Conservation (phyloP, 2,329 filamentous ascomycete genomes). For the Talaromyces verruculosus region DNA sequence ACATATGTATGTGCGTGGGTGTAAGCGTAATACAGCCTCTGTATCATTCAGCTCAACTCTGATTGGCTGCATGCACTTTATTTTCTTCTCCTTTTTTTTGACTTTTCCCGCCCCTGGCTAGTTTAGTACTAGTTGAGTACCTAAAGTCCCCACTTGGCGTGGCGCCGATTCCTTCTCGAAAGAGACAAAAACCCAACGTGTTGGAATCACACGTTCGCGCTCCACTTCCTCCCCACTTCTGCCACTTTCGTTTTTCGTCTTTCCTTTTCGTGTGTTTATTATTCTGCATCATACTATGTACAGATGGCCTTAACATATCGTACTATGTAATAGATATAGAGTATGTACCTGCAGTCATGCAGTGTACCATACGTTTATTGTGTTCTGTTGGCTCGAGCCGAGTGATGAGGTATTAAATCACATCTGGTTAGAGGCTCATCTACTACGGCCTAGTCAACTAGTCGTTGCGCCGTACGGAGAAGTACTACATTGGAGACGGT, state of each 20-base stretch:
- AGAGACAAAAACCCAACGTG: conserved; percentile 16
- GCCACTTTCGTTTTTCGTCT: background rate
- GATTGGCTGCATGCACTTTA: background rate
- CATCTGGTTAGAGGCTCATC: conserved; percentile 1
- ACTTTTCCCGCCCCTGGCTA: conserved; percentile 4
- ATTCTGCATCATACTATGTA: background rate
- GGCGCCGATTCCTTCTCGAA: conserved; percentile 14
- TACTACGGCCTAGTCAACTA: background rate
- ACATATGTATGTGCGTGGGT: background rate
- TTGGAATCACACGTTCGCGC: conserved; percentile 21
- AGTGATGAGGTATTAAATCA: background rate
- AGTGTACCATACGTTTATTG: background rate
- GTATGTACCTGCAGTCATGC: background rate
- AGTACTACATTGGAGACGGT: background rate
- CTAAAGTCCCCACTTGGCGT: conserved; percentile 3
- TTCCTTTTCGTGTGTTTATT: background rate
- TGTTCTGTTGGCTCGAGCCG: background rate
- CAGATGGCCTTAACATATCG: background rate
- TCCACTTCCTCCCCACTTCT: conserved; percentile 9
- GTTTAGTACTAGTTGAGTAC: background rate
- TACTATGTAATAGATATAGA: background rate
- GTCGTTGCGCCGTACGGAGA: background rate
- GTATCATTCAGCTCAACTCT: background rate
- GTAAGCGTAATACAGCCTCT: background rate
- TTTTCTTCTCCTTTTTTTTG: conserved; percentile 6